A percentile compares a stretch with the other conserved stretches of the same genome.
Evolutionary conservation across 2,329 filamentous ascomycete genomes (phyloP).

Genomic region (Phoma herbarum): DNA sequence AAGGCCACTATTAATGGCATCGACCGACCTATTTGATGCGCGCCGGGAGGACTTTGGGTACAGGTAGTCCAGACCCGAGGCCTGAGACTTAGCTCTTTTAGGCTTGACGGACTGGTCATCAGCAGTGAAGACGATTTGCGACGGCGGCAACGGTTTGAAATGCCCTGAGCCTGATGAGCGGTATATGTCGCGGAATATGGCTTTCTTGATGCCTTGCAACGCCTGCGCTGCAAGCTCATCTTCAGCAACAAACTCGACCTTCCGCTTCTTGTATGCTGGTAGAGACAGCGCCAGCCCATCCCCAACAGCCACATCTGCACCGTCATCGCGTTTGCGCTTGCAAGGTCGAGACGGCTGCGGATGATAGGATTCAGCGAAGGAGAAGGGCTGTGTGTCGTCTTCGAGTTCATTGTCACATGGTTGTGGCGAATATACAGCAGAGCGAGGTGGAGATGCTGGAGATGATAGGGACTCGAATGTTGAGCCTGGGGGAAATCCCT

Average conservation of each 20-base stretch:
- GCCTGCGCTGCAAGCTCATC: neutral
- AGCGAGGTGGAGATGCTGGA: neutral
- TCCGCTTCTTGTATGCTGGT: neutral
- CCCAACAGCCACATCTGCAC: neutral
- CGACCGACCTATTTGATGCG: rapidly evolving
- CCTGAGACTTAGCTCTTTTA: no score
- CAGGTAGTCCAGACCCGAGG: neutral
- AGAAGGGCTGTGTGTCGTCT: neutral
- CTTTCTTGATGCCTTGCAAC: neutral
- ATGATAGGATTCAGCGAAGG: neutral
- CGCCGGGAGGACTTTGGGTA: neutral
- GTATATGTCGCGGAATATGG: neutral
- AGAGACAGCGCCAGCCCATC: no score
- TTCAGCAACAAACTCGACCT: neutral
- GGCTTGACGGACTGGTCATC: neutral
- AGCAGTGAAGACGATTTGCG: neutral
- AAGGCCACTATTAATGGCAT: neutral
- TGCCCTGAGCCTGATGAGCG: no score
- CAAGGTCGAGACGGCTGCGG: neutral
- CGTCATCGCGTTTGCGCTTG: slow-evolving; percentile 7
- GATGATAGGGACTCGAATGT: neutral
- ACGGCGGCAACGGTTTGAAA: neutral
- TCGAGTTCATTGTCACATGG: neutral
- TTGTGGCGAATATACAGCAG: neutral
- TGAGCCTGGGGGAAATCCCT: neutral